Percentiles rank a stretch among this genome's conserved stretches.
phyloP scores from a whole-genome alignment of 2,329 filamentous ascomycete genomes.

The Colletotrichum trifolii region DNA sequence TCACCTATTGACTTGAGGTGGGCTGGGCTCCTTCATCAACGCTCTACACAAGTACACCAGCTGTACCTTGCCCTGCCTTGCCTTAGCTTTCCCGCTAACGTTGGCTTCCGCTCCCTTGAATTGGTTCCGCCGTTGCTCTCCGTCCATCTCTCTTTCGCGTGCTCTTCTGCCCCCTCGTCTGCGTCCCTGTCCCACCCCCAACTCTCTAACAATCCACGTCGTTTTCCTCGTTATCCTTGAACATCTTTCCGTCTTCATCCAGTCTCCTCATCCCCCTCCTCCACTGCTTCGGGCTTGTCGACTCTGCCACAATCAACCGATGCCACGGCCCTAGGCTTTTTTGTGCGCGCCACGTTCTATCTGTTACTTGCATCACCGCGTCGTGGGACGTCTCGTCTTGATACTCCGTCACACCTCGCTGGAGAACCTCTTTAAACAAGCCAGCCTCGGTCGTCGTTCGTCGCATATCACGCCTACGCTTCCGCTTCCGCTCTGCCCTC shows the following conservation, averaged over 20 bases:
- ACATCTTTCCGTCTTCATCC: slow-evolving; percentile 16
- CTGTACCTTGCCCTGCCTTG: too few species aligned
- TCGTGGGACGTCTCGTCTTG: slow-evolving; percentile 7
- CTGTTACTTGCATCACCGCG: slow-evolving; percentile 10
- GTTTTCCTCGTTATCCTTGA: slow-evolving; percentile 25
- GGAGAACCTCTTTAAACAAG: slow-evolving; percentile 18
- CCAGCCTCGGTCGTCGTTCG: slow-evolving; percentile 7
- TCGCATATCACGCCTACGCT: slow-evolving; percentile 20
- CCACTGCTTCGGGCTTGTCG: slow-evolving; percentile 33
- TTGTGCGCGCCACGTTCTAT: slow-evolving; percentile 21
- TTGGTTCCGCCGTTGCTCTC: slow-evolving; percentile 11
- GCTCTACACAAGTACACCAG: too few species aligned
- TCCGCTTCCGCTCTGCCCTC: slow-evolving; percentile 10
- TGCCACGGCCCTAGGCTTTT: slow-evolving; percentile 23
- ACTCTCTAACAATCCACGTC: slow-evolving; percentile 20
- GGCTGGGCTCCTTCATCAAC: too few species aligned
- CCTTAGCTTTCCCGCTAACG: neutral
- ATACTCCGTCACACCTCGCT: neutral
- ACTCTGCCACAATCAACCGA: slow-evolving; percentile 33
- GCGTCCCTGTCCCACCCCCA: slow-evolving; percentile 15
- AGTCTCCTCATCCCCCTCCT: neutral
- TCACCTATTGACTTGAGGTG: neutral
- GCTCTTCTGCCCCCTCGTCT: slow-evolving; percentile 8
- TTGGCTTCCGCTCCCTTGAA: slow-evolving; percentile 31
- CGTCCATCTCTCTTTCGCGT: neutral